Evolutionary conservation across 2,329 filamentous ascomycete genomes (phyloP).

Genomic region (Camptophora hylomeconis): DNA sequence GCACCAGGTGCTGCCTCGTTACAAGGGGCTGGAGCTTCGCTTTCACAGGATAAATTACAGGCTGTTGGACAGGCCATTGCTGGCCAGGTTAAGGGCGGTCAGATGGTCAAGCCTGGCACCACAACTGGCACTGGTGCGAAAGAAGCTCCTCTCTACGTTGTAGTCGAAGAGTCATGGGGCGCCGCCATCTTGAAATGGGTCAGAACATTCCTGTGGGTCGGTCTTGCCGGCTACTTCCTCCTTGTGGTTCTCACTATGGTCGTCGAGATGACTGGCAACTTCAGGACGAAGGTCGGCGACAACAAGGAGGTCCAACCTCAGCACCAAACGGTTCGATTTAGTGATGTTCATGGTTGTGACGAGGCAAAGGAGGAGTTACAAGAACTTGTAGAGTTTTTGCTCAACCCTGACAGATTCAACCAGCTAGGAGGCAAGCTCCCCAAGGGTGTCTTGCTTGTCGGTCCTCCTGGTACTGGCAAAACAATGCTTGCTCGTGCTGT

Average conservation of each 20-base stretch:
- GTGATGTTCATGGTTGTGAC: conserved; percentile 90
- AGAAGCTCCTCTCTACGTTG: conserved; percentile 80
- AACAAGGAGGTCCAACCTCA: conserved; percentile 83
- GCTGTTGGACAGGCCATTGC: conserved; percentile 72
- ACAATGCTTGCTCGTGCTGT: conserved; percentile 90
- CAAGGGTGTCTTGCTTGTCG: conserved; percentile 89
- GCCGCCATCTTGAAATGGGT: conserved; percentile 78
- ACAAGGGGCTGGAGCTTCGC: conserved; percentile 19
- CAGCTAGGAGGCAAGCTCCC: conserved; percentile 91
- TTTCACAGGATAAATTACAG: conserved; percentile 47
- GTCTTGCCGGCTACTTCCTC: conserved; percentile 63
- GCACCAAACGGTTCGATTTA: conserved; percentile 80
- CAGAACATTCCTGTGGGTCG: conserved; percentile 71
- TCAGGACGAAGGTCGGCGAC: conserved; percentile 48
- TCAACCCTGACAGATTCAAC: conserved; percentile 85
- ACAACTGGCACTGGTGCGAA: conserved; percentile 53
- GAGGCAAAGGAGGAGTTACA: conserved; percentile 97
- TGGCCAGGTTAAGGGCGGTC: conserved; percentile 49
- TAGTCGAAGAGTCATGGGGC: conserved; percentile 80
- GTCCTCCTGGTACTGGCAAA: conserved; percentile 94
- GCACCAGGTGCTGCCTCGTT: conserved; percentile 12
- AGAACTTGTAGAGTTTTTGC: conserved; percentile 91
- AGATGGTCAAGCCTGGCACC: conserved; percentile 37
- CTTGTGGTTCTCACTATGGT: conserved; percentile 69
- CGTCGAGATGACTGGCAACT: conserved; percentile 67